Percentiles rank a stretch among this genome's conserved stretches.
These are phyloP conservation scores for Anisodus acutangulus DNA, from an alignment of 257 asterid genomes.

Conservation along the genomic window DNA sequence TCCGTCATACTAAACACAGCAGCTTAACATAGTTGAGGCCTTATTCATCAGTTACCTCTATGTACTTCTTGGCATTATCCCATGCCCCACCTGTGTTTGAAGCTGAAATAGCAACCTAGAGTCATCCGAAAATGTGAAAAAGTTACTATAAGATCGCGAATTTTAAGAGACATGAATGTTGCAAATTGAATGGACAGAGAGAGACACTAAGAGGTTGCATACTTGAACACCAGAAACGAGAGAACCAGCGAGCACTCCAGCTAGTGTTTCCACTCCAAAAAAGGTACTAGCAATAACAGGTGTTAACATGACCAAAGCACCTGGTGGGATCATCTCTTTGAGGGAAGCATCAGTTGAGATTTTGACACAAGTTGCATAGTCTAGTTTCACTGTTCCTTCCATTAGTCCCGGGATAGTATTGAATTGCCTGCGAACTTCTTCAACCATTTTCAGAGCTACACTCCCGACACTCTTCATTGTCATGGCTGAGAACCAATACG, in stretches of 20 bases:
- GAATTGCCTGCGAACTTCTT: conserved; percentile 60
- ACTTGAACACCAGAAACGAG: conserved; percentile 64
- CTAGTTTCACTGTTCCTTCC: conserved; percentile 61
- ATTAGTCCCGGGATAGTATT: conserved; percentile 53
- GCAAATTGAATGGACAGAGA: background rate
- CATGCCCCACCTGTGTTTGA: conserved; percentile 76
- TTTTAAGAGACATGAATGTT: background rate
- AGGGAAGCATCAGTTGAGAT: conserved; percentile 61
- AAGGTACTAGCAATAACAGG: conserved; percentile 56
- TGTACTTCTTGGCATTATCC: conserved; percentile 77
- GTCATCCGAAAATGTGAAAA: background rate
- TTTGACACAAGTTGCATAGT: conserved; percentile 61
- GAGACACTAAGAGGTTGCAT: background rate
- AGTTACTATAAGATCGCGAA: background rate
- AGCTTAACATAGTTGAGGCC: background rate
- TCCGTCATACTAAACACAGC: background rate
- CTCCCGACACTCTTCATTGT: conserved; percentile 63
- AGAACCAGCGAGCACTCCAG: conserved; percentile 63
- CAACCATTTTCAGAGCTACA: conserved; percentile 60
- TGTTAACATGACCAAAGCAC: conserved; percentile 61
- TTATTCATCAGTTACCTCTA: conserved; percentile 49
- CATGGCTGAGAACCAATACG: conserved; percentile 69
- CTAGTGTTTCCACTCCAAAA: conserved; percentile 59
- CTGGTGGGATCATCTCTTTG: conserved; percentile 62
- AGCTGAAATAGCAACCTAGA: conserved; percentile 69